phyloP scores from a whole-genome alignment of 305 asterid species.

The Fraxinus albicans region DNA sequence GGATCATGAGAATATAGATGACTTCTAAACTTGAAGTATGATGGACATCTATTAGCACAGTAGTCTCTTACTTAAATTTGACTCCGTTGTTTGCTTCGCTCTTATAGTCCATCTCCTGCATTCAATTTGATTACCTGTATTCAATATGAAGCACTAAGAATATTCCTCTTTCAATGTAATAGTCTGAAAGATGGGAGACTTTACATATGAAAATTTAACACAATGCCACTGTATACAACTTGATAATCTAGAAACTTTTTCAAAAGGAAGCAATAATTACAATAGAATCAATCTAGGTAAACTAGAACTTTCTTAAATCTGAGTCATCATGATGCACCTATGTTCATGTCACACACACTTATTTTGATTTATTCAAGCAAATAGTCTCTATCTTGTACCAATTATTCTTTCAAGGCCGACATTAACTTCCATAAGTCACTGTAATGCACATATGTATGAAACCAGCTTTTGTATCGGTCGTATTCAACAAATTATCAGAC shows the following conservation, averaged over 20 bases:
- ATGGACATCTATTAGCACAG: slow-evolving; percentile 12
- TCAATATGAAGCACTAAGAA: slow-evolving; percentile 97
- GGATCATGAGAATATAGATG: background rate
- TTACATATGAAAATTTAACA: slow-evolving; percentile 18
- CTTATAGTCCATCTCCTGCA: slow-evolving; percentile 99
- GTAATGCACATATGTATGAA: background rate
- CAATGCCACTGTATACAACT: background rate
- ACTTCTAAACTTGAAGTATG: slow-evolving; percentile 15
- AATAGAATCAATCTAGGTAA: slow-evolving; percentile 14
- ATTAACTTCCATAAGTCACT: background rate
- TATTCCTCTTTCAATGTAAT: slow-evolving; percentile 44
- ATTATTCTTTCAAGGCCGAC: background rate
- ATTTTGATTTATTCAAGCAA: background rate
- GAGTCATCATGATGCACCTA: background rate
- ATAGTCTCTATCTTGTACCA: background rate
- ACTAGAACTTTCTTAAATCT: background rate
- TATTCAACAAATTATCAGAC: background rate
- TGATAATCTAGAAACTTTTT: background rate
- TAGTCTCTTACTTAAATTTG: slow-evolving; percentile 67
- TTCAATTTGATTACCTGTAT: slow-evolving; percentile 97
- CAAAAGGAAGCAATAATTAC: background rate
- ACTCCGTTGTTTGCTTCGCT: slow-evolving; percentile 86
- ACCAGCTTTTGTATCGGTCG: background rate
- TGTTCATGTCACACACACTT: background rate
- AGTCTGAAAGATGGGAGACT: slow-evolving; percentile 22